phyloP scores from a whole-genome alignment of 2,329 filamentous ascomycete species.

The Fusarium redolens region DNA sequence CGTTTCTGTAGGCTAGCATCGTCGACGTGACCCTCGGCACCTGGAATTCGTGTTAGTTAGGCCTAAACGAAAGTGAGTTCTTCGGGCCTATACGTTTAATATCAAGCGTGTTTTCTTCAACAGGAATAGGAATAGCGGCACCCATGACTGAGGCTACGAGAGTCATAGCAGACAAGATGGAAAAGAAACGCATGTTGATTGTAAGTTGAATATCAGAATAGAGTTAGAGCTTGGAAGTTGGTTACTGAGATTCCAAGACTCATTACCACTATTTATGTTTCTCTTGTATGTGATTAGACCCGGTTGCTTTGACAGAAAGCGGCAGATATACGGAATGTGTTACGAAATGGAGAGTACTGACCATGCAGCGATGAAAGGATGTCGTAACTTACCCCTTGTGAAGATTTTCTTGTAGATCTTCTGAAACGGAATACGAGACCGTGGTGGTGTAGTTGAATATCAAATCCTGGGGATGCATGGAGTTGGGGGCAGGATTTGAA shows the following conservation, averaged over 20 bases:
- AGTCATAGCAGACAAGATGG: neutral
- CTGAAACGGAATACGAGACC: accelerated
- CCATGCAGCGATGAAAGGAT: accelerated
- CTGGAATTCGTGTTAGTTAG: neutral
- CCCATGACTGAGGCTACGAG: neutral
- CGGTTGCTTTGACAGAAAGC: neutral
- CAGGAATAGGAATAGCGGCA: neutral
- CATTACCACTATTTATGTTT: neutral
- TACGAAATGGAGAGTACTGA: neutral
- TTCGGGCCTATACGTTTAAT: neutral
- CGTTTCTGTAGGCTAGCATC: neutral
- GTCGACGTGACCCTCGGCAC: neutral
- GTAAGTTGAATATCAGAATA: accelerated
- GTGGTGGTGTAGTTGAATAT: neutral
- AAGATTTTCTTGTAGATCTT: neutral
- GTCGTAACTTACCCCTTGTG: too few species aligned
- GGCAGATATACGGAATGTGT: accelerated
- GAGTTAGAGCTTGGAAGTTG: too few species aligned
- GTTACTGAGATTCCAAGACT: accelerated
- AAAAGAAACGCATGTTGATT: neutral
- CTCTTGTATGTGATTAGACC: neutral
- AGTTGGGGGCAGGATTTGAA: neutral
- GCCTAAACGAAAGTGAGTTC: too few species aligned
- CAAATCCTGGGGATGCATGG: too few species aligned
- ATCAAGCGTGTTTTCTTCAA: neutral